These are phyloP conservation scores for Lentinula sp. DNA, from an alignment of 768 basidiomycete genomes.

Conservation along the genomic window DNA sequence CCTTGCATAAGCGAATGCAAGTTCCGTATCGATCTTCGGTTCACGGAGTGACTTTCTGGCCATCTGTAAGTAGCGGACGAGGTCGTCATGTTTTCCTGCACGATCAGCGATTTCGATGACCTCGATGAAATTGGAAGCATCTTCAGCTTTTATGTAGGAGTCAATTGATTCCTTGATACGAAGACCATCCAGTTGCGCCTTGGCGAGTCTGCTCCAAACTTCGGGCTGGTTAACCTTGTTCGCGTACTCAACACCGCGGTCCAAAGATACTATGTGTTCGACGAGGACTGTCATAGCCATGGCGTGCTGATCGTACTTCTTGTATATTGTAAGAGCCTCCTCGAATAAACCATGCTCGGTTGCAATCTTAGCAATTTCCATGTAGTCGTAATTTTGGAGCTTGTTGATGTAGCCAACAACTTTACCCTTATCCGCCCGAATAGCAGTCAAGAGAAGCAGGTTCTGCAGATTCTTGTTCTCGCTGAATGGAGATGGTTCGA, in stretches of 20 bases:
- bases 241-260: constrained; percentile 93
- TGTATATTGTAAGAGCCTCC: constrained; percentile 95
- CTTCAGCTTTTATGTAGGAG: constrained; percentile 97
- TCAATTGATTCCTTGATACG: constrained; percentile 98
- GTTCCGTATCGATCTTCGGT: constrained; percentile 95
- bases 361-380: constrained; percentile 94
- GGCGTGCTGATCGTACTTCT: constrained; percentile 93
- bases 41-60: constrained; percentile 95
- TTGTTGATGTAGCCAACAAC: constrained; percentile 98
- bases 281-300: constrained; percentile 97
- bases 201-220: constrained; percentile 97
- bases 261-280: constrained; percentile 96
- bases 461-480: constrained; percentile 98
- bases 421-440: constrained; percentile 97
- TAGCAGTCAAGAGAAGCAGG: constrained; percentile 88
- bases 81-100: constrained; percentile 87
- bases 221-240: constrained; percentile 94
- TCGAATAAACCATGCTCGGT: constrained; percentile 94
- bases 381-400: constrained; percentile 89
- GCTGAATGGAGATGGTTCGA: constrained; percentile 95
- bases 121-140: constrained; percentile 89
- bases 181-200: constrained; percentile 96
- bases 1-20: constrained; percentile 98
- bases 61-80: constrained; percentile 98
- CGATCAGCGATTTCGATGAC: constrained; percentile 94